Evolutionary conservation across 2,329 filamentous ascomycete species (phyloP), one percentile per base, ranked within the genome.

Genomic region (Stromatinia cepivora): DNA sequence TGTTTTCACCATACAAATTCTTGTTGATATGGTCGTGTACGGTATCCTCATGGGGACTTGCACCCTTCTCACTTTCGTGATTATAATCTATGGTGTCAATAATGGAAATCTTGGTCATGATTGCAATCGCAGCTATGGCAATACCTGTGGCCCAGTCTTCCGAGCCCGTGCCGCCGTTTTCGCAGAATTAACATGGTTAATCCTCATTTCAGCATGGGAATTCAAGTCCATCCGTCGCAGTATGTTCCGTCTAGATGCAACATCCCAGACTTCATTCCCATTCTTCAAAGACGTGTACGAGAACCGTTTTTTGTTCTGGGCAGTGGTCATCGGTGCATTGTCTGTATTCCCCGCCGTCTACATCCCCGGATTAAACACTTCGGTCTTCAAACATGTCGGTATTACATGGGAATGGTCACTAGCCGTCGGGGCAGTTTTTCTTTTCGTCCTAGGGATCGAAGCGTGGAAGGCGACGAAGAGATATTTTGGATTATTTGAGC

Each of bases 1-100:
- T 72, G 89, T 94, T 58, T 95, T 95, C 80, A 93, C 91, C n/a
- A 85, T 85, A 77, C 90, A 95, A 80, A 86, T 95, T 74, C 85
- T 94, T 54, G 81, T 90, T 72, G 92, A 95, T 79, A 94, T 93
- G 86, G 78, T 92, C 17, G 88, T 93, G 25, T 94, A 94, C 77
- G 92, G 92, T 36, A 76, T 89, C 73, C 89, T 91, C 82, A 93
- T 94, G 88, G 90, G 90, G 1, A 85, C 84, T 3, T 87, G 92
- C 72, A 90, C 87, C 72, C 83, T 91, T 1, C 81, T 83, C 6
- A 82, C 86, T 52, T 92, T 92, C 79, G 81, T 85, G 1, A 81
- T 92, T 15, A 86, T 91, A 15, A 81, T 91, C 70, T 92, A 87
- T 76, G 85, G 83, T n/a, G 85, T 85, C 71, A 87, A 87, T 34